Percentiles rank a stretch among this genome's conserved stretches.
Conservation (phyloP, 1,284 basidiomycete species). For the Cryptococcus wingfieldii region DNA sequence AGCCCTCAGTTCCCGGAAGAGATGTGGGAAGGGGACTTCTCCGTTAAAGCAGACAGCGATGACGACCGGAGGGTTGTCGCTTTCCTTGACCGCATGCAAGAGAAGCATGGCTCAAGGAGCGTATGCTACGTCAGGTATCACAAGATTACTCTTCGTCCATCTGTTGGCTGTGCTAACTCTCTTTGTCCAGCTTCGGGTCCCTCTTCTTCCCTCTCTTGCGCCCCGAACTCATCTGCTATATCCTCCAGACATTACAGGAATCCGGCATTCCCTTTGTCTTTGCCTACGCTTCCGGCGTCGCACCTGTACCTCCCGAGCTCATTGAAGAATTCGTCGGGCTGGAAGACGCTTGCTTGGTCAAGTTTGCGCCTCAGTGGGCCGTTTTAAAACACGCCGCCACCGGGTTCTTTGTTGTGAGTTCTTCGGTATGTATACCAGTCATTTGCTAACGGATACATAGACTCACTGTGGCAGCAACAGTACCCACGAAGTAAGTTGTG, state of each 20-base stretch:
- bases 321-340: slow-evolving; percentile 11
- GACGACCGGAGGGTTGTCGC: slow-evolving; percentile 20
- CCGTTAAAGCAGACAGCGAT: slow-evolving; percentile 5
- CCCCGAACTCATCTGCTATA: slow-evolving; percentile 19
- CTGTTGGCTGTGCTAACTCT: too few relatives aligned
- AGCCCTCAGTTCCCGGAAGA: slow-evolving; percentile 18
- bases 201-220: slow-evolving; percentile 19
- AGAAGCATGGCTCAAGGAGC: slow-evolving; percentile 13
- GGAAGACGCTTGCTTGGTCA: slow-evolving; percentile 12
- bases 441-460: not conserved
- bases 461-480: slow-evolving; percentile 25
- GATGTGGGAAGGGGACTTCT: slow-evolving; percentile 6
- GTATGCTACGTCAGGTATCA: slow-evolving; percentile 14
- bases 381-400: slow-evolving; percentile 22
- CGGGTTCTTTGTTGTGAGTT: slow-evolving; percentile 19
- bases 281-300: slow-evolving; percentile 20
- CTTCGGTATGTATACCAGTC: not conserved
- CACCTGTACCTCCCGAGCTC: slow-evolving; percentile 6
- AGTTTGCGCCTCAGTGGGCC: slow-evolving; percentile 25
- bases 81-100: slow-evolving; percentile 20
- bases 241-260: slow-evolving; percentile 20
- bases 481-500: slow-evolving; percentile 14
- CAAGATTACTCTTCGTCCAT: too few relatives aligned
- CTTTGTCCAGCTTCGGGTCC: slow-evolving; percentile 17
- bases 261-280: slow-evolving; percentile 21